These are phyloP conservation scores for Agastache rugosa DNA, from an alignment of 257 asterid genomes.

Conservation along the genomic window DNA sequence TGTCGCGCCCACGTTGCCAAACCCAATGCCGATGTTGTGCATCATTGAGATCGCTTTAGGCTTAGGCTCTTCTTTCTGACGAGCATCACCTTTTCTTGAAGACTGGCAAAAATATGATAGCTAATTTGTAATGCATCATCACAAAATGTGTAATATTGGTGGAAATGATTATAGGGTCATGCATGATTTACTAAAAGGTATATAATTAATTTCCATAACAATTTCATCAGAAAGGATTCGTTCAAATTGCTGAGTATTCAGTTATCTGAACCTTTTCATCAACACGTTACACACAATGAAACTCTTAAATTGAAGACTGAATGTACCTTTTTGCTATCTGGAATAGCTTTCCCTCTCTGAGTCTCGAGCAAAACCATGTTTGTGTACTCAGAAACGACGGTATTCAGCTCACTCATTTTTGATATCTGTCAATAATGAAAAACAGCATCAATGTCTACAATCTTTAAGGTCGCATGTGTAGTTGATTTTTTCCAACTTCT, in stretches of 20 bases:
- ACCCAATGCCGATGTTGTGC: constrained; percentile 60
- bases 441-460: constrained; percentile 23
- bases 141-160: no score
- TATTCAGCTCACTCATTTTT: constrained; percentile 61
- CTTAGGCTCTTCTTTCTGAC: constrained; percentile 50
- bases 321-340: constrained; percentile 56
- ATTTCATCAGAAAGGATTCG: no score
- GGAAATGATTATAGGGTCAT: no score
- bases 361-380: constrained; percentile 64
- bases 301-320: constrained; percentile 13
- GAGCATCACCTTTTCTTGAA: constrained; percentile 42
- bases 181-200: not conserved
- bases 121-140: not conserved
- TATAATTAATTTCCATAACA: no score
- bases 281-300: not conserved
- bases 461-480: not conserved
- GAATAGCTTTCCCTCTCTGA: constrained; percentile 42
- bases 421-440: constrained; percentile 63
- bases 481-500: not conserved
- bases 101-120: constrained; percentile 35
- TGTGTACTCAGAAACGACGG: constrained; percentile 71
- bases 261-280: not conserved
- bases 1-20: constrained; percentile 76
- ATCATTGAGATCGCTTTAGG: constrained; percentile 40
- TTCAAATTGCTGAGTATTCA: not conserved